A percentile compares a stretch with the other conserved stretches of the same genome.
Evolutionary conservation across 2,329 filamentous ascomycete genomes (phyloP).

Genomic region (Monosporascus sp.): DNA sequence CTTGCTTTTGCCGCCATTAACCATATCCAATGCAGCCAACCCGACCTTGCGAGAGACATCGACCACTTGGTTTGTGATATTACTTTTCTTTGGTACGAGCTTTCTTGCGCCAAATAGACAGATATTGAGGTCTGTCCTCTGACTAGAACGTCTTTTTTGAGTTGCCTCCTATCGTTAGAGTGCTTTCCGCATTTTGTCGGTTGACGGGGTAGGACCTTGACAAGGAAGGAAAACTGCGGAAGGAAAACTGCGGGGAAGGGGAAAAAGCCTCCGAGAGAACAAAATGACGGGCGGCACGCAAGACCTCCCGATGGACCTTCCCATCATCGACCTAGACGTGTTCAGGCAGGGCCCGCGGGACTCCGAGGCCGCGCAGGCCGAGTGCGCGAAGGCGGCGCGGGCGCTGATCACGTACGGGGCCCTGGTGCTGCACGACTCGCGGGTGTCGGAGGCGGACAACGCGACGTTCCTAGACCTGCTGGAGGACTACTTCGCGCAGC

Average conservation of each 20-base stretch:
- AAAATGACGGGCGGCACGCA: slow-evolving; percentile 8
- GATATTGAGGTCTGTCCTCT: no score
- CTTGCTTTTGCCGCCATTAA: no score
- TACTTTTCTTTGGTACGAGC: no score
- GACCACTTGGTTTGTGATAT: no score
- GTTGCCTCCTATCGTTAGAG: no score
- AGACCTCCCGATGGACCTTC: slow-evolving; percentile 46
- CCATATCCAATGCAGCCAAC: no score
- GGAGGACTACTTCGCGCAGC: slow-evolving; percentile 61
- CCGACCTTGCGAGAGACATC: no score
- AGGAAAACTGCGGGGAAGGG: background rate
- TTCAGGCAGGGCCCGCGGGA: slow-evolving; percentile 41
- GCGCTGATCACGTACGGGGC: slow-evolving; percentile 57
- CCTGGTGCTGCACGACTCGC: slow-evolving; percentile 54
- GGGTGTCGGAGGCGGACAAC: slow-evolving; percentile 51
- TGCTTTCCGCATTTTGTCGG: no score
- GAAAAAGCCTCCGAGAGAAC: background rate
- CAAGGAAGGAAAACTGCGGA: no score
- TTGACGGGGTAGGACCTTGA: no score
- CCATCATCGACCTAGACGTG: slow-evolving; percentile 53
- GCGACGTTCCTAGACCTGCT: slow-evolving; percentile 53
- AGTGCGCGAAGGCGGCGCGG: slow-evolving; percentile 48
- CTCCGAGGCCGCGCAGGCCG: slow-evolving; percentile 39
- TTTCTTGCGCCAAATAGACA: no score
- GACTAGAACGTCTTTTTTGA: no score